Percentiles rank a stretch among this genome's conserved stretches.
Evolutionary conservation across 192 early-diverging fungal species (phyloP).

Genomic region (Entomortierella chlamydospora): DNA sequence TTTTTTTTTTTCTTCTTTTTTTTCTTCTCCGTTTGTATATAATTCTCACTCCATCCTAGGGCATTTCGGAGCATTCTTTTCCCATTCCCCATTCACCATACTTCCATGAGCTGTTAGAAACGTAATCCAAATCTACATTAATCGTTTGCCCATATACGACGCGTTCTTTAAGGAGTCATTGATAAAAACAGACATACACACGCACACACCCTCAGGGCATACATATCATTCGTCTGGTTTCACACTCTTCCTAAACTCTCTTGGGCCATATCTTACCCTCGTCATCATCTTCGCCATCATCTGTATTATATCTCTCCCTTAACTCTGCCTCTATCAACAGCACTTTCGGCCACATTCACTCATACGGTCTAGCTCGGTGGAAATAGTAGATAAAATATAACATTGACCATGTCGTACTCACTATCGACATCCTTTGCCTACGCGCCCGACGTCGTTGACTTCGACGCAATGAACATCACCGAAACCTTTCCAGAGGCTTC

Average conservation of each 20-base stretch:
- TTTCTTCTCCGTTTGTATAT: not conserved
- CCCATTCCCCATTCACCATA: not conserved
- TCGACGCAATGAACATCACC: conserved; percentile 54
- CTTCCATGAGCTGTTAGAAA: too few species aligned
- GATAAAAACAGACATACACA: too few species aligned
- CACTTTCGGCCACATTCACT: not conserved
- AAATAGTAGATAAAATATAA: not conserved
- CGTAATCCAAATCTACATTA: not conserved
- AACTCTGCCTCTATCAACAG: not conserved
- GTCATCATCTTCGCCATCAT: not conserved
- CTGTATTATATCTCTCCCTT: not conserved
- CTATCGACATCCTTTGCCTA: conserved; percentile 40
- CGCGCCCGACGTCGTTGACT: conserved; percentile 41
- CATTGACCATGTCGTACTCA: conserved; percentile 10
- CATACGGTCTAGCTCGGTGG: not conserved
- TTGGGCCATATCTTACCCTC: not conserved
- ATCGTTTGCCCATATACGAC: not conserved
- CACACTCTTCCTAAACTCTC: not conserved
- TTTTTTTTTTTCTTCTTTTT: not conserved
- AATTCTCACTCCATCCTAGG: not conserved
- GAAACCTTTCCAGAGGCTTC: conserved; percentile 49
- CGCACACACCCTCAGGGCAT: conserved; percentile 6
- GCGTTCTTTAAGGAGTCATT: not conserved
- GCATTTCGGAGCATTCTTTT: not conserved
- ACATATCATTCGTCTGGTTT: not conserved